phyloP scores from a whole-genome alignment of 225 moss, liverwort and hornwort species.

The Pseudoscleropodium purum region DNA sequence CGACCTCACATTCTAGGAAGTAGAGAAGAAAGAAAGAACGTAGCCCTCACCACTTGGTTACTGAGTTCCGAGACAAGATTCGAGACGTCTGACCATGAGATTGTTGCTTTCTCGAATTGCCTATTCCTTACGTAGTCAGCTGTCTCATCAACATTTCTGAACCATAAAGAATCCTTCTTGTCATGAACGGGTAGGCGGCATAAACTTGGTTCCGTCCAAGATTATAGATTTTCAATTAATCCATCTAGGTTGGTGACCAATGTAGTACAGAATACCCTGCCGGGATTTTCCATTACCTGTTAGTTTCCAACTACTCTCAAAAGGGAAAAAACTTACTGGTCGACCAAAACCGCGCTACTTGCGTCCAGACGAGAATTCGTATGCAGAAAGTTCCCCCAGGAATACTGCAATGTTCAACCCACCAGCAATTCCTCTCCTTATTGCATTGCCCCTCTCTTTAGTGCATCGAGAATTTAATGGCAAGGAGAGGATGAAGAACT shows the following conservation, averaged over 20 bases:
- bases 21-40: not conserved
- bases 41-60: constrained; percentile 31
- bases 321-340: constrained; percentile 1
- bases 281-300: not conserved
- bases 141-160: constrained; percentile 27
- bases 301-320: not conserved
- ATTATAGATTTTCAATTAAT: not conserved
- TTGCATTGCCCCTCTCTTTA: not conserved
- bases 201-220: not conserved
- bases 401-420: constrained; percentile 22
- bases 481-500: not conserved
- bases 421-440: not conserved
- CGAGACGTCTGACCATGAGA: constrained; percentile 11
- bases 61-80: constrained; percentile 19
- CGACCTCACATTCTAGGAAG: not conserved
- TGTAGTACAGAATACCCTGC: too few relatives aligned
- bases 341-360: constrained; percentile 3
- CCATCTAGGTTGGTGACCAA: not conserved
- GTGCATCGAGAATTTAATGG: not conserved
- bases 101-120: constrained; percentile 19
- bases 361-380: constrained; percentile 36
- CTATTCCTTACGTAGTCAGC: constrained; percentile 9
- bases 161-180: not conserved
- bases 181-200: not conserved
- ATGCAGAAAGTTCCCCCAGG: constrained; percentile 30